Percentiles rank a stretch among this genome's conserved stretches.
These are phyloP conservation scores for Ascobolus immersus DNA, from an alignment of 495 filamentous ascomycete genomes.

Conservation along the genomic window DNA sequence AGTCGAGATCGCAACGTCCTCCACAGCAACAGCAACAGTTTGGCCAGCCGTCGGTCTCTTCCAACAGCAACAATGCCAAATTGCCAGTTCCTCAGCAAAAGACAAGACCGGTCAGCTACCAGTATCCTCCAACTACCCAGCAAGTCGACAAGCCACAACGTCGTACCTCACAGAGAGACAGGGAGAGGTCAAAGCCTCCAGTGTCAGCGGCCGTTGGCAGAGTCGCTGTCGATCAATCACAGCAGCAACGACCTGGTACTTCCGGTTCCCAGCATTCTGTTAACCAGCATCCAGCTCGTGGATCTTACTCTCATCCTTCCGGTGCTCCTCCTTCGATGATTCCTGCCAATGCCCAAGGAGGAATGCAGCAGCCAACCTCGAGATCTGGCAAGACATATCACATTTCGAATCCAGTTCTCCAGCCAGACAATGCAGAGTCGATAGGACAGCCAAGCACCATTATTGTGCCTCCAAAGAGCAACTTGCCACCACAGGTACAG, in stretches of 20 bases:
- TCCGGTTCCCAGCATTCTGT: no score
- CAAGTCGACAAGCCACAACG: not conserved
- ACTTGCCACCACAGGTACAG: slow-evolving; percentile 23
- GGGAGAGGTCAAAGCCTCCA: not conserved
- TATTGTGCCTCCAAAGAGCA: slow-evolving; percentile 22
- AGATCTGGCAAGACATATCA: slow-evolving; percentile 44
- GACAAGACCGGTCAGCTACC: slow-evolving; percentile 24
- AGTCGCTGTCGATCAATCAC: not conserved
- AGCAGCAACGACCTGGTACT: slow-evolving; percentile 19
- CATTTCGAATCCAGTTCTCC: slow-evolving; percentile 44
- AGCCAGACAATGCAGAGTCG: slow-evolving; percentile 24
- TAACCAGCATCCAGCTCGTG: slow-evolving; percentile 46
- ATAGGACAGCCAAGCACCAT: slow-evolving; percentile 19
- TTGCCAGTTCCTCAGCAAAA: slow-evolving; percentile 20
- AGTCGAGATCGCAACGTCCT: slow-evolving; percentile 25
- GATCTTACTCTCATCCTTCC: slow-evolving; percentile 65
- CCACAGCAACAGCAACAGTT: no score
- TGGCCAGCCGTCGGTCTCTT: no score
- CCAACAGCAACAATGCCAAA: no score
- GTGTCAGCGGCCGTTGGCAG: not conserved
- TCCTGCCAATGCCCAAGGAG: slow-evolving; percentile 71
- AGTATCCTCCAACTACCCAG: slow-evolving; percentile 15
- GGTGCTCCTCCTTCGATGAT: slow-evolving; percentile 72
- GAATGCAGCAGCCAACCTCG: slow-evolving; percentile 50
- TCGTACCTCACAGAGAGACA: not conserved